Conservation (phyloP, 202 grass and related monocot species). For the Elaeis oleifera region DNA sequence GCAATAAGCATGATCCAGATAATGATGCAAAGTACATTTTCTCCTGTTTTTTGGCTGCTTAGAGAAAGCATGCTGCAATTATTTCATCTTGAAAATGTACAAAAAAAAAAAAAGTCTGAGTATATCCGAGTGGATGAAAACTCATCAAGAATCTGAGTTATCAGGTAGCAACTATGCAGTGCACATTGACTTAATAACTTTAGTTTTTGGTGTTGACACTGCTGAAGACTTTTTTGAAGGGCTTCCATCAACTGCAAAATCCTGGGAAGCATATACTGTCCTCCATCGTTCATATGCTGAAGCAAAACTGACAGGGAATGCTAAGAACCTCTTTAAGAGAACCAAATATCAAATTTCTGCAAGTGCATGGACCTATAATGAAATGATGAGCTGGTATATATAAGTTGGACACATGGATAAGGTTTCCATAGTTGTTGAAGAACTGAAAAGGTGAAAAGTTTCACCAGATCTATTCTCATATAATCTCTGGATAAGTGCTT, state of each 20-base stretch:
- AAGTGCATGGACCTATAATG: slow-evolving; percentile 53
- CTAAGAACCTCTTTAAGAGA: slow-evolving; percentile 51
- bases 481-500: slow-evolving; percentile 65
- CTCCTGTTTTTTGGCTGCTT: background rate
- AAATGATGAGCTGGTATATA: slow-evolving; percentile 80
- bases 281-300: slow-evolving; percentile 72
- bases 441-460: slow-evolving; percentile 45
- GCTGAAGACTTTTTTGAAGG: slow-evolving; percentile 83
- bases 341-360: slow-evolving; percentile 48
- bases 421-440: slow-evolving; percentile 32
- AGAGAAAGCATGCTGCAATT: background rate
- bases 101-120: slow-evolving; percentile 14
- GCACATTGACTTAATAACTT: slow-evolving; percentile 66
- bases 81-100: background rate
- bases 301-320: slow-evolving; percentile 63
- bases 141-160: slow-evolving; percentile 53
- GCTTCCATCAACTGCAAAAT: slow-evolving; percentile 46
- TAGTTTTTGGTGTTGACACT: slow-evolving; percentile 54
- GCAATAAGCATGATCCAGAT: too few species aligned
- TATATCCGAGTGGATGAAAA: slow-evolving; percentile 83
- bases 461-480: slow-evolving; percentile 72
- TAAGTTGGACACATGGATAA: slow-evolving; percentile 63
- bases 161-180: slow-evolving; percentile 52
- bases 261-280: slow-evolving; percentile 58
- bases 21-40: too few species aligned